Conservation (phyloP, 2,329 filamentous ascomycete species). For the Ascochyta viciae-villosae region DNA sequence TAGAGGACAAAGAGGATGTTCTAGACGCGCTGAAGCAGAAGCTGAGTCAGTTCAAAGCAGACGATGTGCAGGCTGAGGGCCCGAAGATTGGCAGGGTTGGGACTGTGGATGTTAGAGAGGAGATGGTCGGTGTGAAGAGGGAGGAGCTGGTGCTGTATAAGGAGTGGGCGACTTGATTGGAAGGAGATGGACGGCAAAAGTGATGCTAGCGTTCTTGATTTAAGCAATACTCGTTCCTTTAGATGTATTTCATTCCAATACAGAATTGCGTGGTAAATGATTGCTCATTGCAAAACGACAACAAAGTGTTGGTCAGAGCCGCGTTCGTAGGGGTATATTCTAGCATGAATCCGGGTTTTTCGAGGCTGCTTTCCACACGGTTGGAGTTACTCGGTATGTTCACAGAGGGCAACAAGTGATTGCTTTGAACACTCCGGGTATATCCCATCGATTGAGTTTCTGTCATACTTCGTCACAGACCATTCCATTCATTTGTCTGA, state of each 20-base stretch:
- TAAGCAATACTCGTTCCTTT: too few species aligned
- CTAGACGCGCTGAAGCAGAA: slow-evolving; percentile 66
- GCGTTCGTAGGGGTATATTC: too few species aligned
- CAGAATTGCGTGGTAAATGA: background rate
- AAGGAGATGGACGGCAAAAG: background rate
- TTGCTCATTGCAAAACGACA: background rate
- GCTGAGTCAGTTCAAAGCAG: slow-evolving; percentile 68
- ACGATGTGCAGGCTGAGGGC: slow-evolving; percentile 41
- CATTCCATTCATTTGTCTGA: slow-evolving; percentile 39
- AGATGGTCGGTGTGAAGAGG: slow-evolving; percentile 68
- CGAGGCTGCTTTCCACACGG: too few species aligned
- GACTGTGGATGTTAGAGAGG: slow-evolving; percentile 73
- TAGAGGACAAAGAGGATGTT: slow-evolving; percentile 74
- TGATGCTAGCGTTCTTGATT: background rate
- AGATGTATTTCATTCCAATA: too few species aligned
- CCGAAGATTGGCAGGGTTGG: slow-evolving; percentile 68
- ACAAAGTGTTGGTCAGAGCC: too few species aligned
- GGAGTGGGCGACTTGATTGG: slow-evolving; percentile 46
- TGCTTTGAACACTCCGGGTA: slow-evolving; percentile 10
- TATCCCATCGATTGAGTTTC: slow-evolving; percentile 17
- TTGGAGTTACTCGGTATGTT: too few species aligned
- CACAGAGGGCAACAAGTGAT: background rate
- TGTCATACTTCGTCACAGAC: slow-evolving; percentile 26
- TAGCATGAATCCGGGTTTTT: too few species aligned
- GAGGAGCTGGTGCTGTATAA: slow-evolving; percentile 52